Conservation (phyloP, 2,329 filamentous ascomycete species). For the Fusarium camptoceras region DNA sequence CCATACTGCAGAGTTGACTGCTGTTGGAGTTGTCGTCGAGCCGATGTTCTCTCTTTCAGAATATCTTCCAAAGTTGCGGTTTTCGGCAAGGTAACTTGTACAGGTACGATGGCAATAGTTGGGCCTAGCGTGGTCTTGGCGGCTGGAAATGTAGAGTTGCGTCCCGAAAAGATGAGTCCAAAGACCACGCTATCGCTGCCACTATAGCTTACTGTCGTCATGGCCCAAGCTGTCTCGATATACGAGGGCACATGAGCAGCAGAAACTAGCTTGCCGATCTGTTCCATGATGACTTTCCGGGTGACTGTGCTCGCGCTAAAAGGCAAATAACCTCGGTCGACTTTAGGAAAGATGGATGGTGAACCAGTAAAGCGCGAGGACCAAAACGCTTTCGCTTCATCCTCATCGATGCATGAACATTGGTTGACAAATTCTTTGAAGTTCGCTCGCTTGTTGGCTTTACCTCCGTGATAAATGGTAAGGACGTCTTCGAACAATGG, state of each 20-base stretch:
- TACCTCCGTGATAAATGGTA: not conserved
- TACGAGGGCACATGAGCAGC: not conserved
- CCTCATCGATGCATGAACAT: not conserved
- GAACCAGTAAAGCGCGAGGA: not conserved
- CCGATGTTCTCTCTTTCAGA: not conserved
- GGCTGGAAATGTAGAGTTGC: not conserved
- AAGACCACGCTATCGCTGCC: not conserved
- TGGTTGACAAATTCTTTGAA: not conserved
- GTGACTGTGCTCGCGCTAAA: not conserved
- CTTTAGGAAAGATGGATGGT: not conserved
- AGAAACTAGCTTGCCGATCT: not conserved
- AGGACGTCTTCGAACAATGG: not conserved
- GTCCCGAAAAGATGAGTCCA: not conserved
- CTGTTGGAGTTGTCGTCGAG: not conserved
- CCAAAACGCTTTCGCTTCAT: not conserved
- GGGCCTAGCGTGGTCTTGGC: not conserved
- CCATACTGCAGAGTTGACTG: not conserved
- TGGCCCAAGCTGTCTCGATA: not conserved
- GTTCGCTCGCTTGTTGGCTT: not conserved
- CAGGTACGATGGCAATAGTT: not conserved
- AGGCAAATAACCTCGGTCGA: not conserved
- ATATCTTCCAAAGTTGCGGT: not conserved
- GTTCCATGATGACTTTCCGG: not conserved
- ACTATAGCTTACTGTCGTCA: not conserved
- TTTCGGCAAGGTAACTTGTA: not conserved